Base-by-base conservation (phyloP, 306 rosid species). In the Cicer yamashitae region DNA sequence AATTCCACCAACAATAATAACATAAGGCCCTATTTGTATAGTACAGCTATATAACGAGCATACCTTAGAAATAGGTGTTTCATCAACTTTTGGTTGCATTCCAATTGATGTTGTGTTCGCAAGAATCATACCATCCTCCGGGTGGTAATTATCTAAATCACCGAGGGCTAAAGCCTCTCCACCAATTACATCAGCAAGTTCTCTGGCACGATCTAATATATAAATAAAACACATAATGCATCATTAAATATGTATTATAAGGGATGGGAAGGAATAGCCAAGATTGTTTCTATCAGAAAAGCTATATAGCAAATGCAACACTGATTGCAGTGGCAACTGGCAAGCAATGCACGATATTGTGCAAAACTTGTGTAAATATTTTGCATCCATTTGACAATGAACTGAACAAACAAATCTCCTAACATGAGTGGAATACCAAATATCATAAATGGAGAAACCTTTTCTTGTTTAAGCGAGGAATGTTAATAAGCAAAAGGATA, bases 71-170 rank as follows among this genome's bases (percentile, higher is more conserved):
- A 93, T 54, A 53, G 98, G 96, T 10, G 96, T 87, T 80, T 91
- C 98, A 54, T 88, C 83, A 72, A 91, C 89, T 82, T 86, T 93
- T 62, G 98, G 98, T 67, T 91, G 91, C 98, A 93, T 91, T 83
- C 98, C 98, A 53, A 93, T 87, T 17, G 98, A 89, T 67, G 98
- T 91, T 34, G 97, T 87, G 84, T 91, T 93, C 38, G 96, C 98
- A 78, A 93, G 96, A 86, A 93, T 89, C 97, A 93, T 91, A 63
- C 86, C 96, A 81, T 86, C 88, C 89, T 91, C 98, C 0, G 94
- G 96, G 71, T 86, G 91, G 78, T 80, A 93, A 81, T 73, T 88
- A 57, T 83, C 89, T 53, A 93, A 85, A 78, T 91, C 94, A 43
- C 90, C 81, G 59, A 93, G 90, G 70, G 98, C 73, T 74, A 93